Conservation (phyloP, 139 green algal species). For the Volvox africanus region DNA sequence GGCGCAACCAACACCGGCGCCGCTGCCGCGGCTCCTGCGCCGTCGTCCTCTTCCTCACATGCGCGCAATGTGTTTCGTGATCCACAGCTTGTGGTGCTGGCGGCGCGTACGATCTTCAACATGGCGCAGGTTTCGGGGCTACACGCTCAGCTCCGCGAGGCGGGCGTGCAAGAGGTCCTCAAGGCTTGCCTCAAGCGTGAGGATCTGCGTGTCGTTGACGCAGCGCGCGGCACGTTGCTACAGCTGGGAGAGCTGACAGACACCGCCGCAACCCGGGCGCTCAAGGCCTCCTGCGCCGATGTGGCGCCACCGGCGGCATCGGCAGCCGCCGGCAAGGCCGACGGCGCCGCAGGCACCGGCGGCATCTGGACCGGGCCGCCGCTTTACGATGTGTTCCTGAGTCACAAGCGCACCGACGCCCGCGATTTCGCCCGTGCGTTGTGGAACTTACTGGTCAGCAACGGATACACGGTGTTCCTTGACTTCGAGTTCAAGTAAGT, state of each 20-base stretch:
- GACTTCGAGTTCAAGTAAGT: slow-evolving; percentile 50
- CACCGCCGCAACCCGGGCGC: slow-evolving; percentile 12
- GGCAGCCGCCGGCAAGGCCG: neutral
- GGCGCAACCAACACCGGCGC: neutral
- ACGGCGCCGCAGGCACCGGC: neutral
- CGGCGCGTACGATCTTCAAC: slow-evolving; percentile 29
- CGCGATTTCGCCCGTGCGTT: slow-evolving; percentile 52
- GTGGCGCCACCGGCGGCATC: neutral
- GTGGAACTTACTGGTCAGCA: slow-evolving; percentile 49
- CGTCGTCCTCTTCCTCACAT: neutral
- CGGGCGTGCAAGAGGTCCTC: slow-evolving; percentile 30
- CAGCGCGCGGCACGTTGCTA: slow-evolving; percentile 44
- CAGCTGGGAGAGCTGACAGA: slow-evolving; percentile 46
- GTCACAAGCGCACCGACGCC: slow-evolving; percentile 47
- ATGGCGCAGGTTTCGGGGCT: slow-evolving; percentile 36
- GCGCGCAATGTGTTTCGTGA: neutral
- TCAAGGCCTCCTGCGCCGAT: slow-evolving; percentile 30
- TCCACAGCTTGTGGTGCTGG: slow-evolving; percentile 30
- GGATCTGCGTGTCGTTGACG: slow-evolving; percentile 46
- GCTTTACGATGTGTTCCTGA: slow-evolving; percentile 53
- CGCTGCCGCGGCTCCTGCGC: neutral
- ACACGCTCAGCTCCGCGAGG: slow-evolving; percentile 4
- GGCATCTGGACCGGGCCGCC: neutral
- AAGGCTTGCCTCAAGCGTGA: slow-evolving; percentile 38
- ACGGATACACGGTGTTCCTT: slow-evolving; percentile 51